These are phyloP conservation scores for Trebouxia sp. DNA, from an alignment of 139 green algal species.

Conservation along the genomic window DNA sequence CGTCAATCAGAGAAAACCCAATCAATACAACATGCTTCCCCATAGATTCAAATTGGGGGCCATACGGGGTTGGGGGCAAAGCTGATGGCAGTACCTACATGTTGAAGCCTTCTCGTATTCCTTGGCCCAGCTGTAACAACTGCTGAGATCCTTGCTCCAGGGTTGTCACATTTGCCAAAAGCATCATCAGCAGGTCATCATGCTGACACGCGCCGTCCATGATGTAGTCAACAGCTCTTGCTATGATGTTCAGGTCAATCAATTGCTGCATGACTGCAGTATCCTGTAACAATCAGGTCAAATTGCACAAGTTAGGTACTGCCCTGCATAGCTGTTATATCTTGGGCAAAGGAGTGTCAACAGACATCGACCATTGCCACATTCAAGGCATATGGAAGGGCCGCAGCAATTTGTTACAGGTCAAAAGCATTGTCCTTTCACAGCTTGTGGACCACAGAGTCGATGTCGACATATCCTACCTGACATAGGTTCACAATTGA, in stretches of 20 bases:
- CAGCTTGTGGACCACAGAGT: neutral
- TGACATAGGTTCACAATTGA: slow-evolving; percentile 79
- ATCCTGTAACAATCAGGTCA: neutral
- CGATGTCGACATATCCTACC: slow-evolving; percentile 27
- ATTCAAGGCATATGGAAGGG: neutral
- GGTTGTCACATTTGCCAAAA: slow-evolving; percentile 82
- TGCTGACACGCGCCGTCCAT: slow-evolving; percentile 49
- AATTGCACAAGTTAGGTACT: neutral
- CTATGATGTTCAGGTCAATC: slow-evolving; percentile 47
- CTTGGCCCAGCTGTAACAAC: slow-evolving; percentile 66
- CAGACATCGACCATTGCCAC: neutral
- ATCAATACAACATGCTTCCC: too few species aligned
- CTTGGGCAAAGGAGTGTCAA: slow-evolving; percentile 22
- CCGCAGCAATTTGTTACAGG: neutral
- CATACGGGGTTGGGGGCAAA: neutral
- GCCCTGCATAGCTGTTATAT: neutral
- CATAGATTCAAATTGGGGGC: too few species aligned
- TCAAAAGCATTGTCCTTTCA: neutral
- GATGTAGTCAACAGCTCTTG: slow-evolving; percentile 64
- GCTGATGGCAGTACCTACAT: slow-evolving; percentile 40
- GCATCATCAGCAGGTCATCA: slow-evolving; percentile 66
- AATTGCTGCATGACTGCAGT: slow-evolving; percentile 40
- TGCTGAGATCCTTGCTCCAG: slow-evolving; percentile 54
- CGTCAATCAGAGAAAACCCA: too few species aligned
- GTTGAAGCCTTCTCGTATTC: slow-evolving; percentile 58